phyloP scores from a whole-genome alignment of 208 protist genomes.

The Leishmania tropica region DNA sequence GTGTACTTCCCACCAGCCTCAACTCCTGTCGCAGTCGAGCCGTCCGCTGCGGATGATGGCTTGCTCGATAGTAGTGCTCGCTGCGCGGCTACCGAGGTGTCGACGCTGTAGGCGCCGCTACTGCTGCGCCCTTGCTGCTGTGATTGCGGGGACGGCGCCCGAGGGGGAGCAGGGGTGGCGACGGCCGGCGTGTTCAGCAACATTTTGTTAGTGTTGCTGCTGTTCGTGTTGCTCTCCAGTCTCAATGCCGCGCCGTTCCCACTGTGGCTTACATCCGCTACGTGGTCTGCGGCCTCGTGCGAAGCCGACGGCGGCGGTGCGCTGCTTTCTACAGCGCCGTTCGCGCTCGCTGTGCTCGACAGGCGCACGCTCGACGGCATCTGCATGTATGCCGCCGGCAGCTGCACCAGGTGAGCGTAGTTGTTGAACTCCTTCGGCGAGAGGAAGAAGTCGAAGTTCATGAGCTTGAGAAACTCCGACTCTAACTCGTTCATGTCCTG shows the following conservation, averaged over 20 bases:
- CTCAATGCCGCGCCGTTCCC: not conserved
- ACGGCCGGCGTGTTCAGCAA: not conserved
- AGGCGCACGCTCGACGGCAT: constrained; percentile 28
- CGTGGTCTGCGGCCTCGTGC: not conserved
- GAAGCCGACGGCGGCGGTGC: not conserved
- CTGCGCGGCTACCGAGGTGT: not conserved
- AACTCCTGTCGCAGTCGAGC: not conserved
- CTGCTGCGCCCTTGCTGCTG: not conserved
- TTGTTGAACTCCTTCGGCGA: constrained; percentile 70
- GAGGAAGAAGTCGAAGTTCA: constrained; percentile 83
- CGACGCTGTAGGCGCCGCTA: constrained; percentile 3
- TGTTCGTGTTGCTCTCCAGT: not conserved
- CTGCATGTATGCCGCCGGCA: constrained; percentile 24
- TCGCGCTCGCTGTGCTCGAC: constrained; percentile 14
- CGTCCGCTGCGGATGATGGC: not conserved
- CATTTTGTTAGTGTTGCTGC: not conserved
- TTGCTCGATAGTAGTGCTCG: not conserved
- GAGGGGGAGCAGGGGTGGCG: not conserved
- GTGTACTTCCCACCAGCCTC: not conserved
- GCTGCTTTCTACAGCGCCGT: not conserved
- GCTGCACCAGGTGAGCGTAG: constrained; percentile 61
- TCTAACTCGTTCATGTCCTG: constrained; percentile 79
- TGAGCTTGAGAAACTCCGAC: constrained; percentile 63
- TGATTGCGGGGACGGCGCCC: constrained; percentile 1
- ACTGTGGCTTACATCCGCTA: not conserved